These are phyloP conservation scores for Sergeia podlipaevii DNA, from an alignment of 208 protist genomes.

Conservation along the genomic window DNA sequence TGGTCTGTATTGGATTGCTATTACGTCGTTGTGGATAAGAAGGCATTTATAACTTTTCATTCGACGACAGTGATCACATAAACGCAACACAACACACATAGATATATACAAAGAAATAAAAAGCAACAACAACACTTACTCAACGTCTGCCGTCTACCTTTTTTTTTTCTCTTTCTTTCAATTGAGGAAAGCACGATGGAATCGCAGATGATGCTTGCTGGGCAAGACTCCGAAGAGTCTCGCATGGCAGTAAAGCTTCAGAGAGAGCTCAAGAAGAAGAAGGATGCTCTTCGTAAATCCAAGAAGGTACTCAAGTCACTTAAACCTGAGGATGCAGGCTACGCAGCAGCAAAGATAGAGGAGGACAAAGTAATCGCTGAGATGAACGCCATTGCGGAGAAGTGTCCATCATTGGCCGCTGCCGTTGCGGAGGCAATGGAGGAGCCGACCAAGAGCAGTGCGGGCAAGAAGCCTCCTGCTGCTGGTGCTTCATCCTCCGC, in stretches of 20 bases:
- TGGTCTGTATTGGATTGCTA: too few relatives aligned
- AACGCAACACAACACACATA: not conserved
- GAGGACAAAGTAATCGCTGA: conserved; percentile 17
- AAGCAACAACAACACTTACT: not conserved
- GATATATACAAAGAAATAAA: not conserved
- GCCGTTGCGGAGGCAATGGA: not conserved
- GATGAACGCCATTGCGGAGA: conserved; percentile 5
- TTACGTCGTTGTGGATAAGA: too few relatives aligned
- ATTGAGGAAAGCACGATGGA: conserved; percentile 25
- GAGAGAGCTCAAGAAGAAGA: conserved; percentile 65
- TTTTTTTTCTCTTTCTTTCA: not conserved
- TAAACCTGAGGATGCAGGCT: conserved; percentile 17
- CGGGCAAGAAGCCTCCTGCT: too few relatives aligned
- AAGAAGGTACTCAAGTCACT: conserved; percentile 43
- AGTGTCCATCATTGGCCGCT: not conserved
- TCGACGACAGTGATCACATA: too few relatives aligned
- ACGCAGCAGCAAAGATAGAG: conserved; percentile 28
- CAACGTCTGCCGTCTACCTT: not conserved
- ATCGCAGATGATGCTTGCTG: conserved; percentile 20
- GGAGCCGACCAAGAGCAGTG: not conserved
- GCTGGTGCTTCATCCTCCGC: too few relatives aligned
- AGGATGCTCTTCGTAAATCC: conserved; percentile 37
- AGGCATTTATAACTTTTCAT: too few relatives aligned
- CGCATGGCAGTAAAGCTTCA: conserved; percentile 32
- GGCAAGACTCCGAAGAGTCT: conserved; percentile 32